Evolutionary conservation across 192 early-diverging fungal species (phyloP).

Genomic region (Spizellomyces sp.): DNA sequence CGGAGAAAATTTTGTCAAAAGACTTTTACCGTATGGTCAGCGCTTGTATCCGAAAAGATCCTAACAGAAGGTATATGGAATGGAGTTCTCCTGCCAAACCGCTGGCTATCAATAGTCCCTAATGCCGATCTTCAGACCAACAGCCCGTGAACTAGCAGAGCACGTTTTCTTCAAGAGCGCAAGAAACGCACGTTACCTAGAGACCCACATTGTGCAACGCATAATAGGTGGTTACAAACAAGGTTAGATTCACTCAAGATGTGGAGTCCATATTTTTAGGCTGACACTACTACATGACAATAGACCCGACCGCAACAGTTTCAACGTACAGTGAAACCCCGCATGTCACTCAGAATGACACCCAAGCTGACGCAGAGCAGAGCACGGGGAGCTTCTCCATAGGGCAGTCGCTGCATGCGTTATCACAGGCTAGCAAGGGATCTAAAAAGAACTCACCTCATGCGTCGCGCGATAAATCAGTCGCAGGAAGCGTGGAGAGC

Average conservation of each 20-base stretch:
- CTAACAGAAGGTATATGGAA: constrained; percentile 32
- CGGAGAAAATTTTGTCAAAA: constrained; percentile 43
- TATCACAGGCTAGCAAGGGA: too few relatives aligned
- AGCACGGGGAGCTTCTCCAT: neutral
- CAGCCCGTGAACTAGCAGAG: constrained; percentile 36
- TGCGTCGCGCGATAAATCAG: too few relatives aligned
- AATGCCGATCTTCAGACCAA: constrained; percentile 25
- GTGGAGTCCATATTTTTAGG: neutral
- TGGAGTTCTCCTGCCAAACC: neutral
- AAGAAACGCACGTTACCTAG: constrained; percentile 30
- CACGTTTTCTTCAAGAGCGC: constrained; percentile 46
- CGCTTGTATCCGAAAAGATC: constrained; percentile 46
- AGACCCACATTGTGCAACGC: constrained; percentile 22
- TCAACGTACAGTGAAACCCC: neutral
- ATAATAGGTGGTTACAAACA: constrained; percentile 10
- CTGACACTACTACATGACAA: neutral
- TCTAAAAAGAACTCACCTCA: too few relatives aligned
- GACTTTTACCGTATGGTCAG: constrained; percentile 42
- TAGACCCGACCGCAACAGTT: constrained; percentile 5
- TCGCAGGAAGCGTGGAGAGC: too few relatives aligned
- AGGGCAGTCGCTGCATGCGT: too few relatives aligned
- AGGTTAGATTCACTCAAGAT: neutral
- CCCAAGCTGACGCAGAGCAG: neutral
- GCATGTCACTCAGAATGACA: neutral
- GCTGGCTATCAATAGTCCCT: neutral